Evolutionary conservation across 257 asterid species (phyloP), one percentile per base, ranked within the genome.

Genomic region (Ajuga chamaepitys): DNA sequence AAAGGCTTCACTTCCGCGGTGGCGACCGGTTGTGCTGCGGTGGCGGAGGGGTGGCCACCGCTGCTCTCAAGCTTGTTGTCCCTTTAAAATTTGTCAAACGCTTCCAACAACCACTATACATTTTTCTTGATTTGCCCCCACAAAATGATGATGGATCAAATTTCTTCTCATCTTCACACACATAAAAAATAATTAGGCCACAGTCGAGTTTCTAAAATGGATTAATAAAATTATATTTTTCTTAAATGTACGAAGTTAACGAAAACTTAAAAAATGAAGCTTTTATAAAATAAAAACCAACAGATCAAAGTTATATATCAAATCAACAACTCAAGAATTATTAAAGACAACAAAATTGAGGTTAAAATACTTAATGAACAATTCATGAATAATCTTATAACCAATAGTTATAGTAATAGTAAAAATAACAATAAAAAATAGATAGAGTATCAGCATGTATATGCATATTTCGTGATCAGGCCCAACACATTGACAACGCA

Each of bases 111-210:
- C 12, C 35, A 12, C 12, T 2, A 22, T 8, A 2, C 20, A 62
- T 17, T 54, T 74, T 74, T 3, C 79, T 48, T 4, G 68, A 74
- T 32, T 47, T 68, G 24, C 53, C 58, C 16, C 75, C 74, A 35
- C 66, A 74, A 13, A 20, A 10, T n/a, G 20, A 10, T 0, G 70
- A 9, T 13, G 62, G 40, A 4, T 56, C 26, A 9, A 25, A 35
- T 13, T 2, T 61, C 18, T 54, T 62, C 1, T 25, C 0, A 38
- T 10, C 72, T 55, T 47, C 9, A 1, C 56, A 0, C 44, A 32
- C 11, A 14, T 0, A 16, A 17, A 11, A 7, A 30, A 41, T 3
- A 10, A 30, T 30, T 8, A 30, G 37, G n/a, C n/a, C n/a, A n/a
- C n/a, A n/a, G n/a, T n/a, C n/a, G n/a, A n/a, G n/a, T n/a, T n/a